A percentile compares a stretch with the other conserved stretches of the same genome.
Conservation (phyloP, 1,284 basidiomycete species). For the Thelephora terrestris region DNA sequence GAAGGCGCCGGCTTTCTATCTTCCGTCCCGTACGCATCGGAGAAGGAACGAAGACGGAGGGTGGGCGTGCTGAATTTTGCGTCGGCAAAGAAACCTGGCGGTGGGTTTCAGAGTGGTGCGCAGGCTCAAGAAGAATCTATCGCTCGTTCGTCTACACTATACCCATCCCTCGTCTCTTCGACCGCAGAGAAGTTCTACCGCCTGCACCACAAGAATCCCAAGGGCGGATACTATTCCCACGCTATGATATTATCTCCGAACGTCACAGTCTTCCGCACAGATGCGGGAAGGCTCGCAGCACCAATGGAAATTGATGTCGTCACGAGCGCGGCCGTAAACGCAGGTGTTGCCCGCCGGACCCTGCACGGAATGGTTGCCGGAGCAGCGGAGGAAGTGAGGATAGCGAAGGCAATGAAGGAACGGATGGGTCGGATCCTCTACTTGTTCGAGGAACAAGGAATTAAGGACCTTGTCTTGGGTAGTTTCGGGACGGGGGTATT, state of each 20-base stretch:
- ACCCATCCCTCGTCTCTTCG: constrained; percentile 44
- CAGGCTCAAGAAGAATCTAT: constrained; percentile 67
- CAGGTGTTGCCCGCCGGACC: constrained; percentile 41
- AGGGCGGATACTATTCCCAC: constrained; percentile 50
- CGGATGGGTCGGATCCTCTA: constrained; percentile 56
- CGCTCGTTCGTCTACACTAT: constrained; percentile 57
- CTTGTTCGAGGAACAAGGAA: constrained; percentile 51
- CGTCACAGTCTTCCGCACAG: constrained; percentile 46
- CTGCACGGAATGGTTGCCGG: constrained; percentile 23
- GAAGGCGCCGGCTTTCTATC: constrained; percentile 31
- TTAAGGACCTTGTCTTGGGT: constrained; percentile 50
- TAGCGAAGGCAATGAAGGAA: constrained; percentile 50
- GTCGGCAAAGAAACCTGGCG: constrained; percentile 57
- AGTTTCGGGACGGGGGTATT: constrained; percentile 71
- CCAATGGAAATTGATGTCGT: constrained; percentile 52
- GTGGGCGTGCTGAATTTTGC: constrained; percentile 62
- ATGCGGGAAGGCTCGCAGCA: constrained; percentile 39
- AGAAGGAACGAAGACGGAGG: constrained; percentile 12
- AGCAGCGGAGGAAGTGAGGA: constrained; percentile 35
- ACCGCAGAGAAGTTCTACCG: constrained; percentile 46
- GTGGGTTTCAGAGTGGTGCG: constrained; percentile 55
- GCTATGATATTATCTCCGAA: constrained; percentile 59
- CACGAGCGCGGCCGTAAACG: constrained; percentile 61
- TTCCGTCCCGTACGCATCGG: constrained; percentile 6
- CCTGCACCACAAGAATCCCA: constrained; percentile 38